phyloP scores from a whole-genome alignment of 2,329 filamentous ascomycete species.

The Coniochaeta sp. region DNA sequence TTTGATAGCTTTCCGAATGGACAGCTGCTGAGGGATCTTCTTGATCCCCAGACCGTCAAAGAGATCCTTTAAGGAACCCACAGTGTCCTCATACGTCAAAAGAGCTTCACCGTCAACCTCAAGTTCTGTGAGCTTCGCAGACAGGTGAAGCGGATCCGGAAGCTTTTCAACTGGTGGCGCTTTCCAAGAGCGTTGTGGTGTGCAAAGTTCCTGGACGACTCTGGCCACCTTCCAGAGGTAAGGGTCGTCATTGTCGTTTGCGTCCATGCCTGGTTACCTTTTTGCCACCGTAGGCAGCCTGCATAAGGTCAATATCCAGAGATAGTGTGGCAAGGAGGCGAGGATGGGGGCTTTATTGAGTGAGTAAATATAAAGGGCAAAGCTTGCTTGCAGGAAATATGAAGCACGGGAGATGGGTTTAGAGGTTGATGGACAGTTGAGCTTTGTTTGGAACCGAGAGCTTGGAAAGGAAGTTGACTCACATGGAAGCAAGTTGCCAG shows the following conservation, averaged over 20 bases:
- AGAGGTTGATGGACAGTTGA: background rate
- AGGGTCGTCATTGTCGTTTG: conserved; percentile 49
- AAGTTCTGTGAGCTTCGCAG: conserved; percentile 48
- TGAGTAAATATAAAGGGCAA: background rate
- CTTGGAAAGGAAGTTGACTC: background rate
- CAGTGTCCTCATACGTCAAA: conserved; percentile 46
- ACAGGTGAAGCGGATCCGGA: conserved; percentile 45
- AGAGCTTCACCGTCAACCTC: conserved; percentile 59
- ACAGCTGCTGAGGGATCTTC: conserved; percentile 48
- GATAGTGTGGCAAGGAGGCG: background rate
- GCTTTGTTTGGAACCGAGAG: background rate
- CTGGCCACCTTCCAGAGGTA: conserved; percentile 64
- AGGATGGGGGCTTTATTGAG: background rate
- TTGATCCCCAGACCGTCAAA: conserved; percentile 46
- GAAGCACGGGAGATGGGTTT: background rate
- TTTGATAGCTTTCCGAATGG: conserved; percentile 49
- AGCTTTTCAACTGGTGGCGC: conserved; percentile 28
- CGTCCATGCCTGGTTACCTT: conserved; percentile 14
- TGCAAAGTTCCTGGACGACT: conserved; percentile 60
- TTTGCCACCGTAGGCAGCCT: background rate
- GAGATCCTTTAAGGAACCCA: conserved; percentile 38
- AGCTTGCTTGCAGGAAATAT: background rate
- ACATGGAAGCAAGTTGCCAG: background rate
- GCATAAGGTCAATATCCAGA: background rate
- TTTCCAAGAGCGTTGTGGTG: conserved; percentile 39